Percentiles rank a stretch among this genome's conserved stretches.
These are phyloP conservation scores for Penicillium sp. DNA, from an alignment of 2,329 filamentous ascomycete genomes.

Conservation along the genomic window DNA sequence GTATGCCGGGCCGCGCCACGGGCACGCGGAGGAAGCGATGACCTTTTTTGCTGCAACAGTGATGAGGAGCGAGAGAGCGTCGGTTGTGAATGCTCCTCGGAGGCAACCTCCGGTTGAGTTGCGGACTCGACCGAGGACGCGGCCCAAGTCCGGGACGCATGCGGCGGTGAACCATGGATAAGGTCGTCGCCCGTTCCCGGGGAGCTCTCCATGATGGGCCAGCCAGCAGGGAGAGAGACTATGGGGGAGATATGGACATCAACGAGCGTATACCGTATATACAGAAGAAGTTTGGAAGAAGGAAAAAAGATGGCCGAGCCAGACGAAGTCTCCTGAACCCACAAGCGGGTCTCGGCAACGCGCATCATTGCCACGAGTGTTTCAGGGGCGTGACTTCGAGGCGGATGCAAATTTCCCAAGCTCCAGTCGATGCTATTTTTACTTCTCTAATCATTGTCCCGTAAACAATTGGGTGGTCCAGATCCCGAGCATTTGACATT, in stretches of 20 bases:
- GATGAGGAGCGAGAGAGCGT: constrained; percentile 16
- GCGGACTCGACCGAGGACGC: constrained; percentile 7
- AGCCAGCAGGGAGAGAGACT: constrained; percentile 20
- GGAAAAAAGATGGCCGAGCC: constrained; percentile 3
- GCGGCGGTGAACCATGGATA: constrained; percentile 24
- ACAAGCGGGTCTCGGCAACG: background rate
- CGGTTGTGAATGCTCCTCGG: constrained; percentile 11
- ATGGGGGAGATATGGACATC: constrained; percentile 5
- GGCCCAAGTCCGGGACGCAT: constrained; percentile 25
- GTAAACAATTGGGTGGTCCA: no score
- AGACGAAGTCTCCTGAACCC: constrained; percentile 3
- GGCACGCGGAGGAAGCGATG: constrained; percentile 32
- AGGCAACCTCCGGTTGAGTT: constrained; percentile 13
- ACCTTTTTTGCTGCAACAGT: constrained; percentile 26
- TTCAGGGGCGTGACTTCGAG: constrained; percentile 13
- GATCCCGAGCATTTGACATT: no score
- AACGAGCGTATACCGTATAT: constrained; percentile 5
- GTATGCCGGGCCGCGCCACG: constrained; percentile 36
- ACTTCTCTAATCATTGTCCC: no score
- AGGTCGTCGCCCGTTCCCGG: constrained; percentile 27
- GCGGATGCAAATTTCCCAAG: no score
- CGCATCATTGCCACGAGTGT: constrained; percentile 18
- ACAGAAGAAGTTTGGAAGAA: constrained; percentile 4
- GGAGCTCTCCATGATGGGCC: constrained; percentile 32
- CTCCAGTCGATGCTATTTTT: background rate